phyloP scores from a whole-genome alignment of 106 monocot genomes.

The Allium sativum region DNA sequence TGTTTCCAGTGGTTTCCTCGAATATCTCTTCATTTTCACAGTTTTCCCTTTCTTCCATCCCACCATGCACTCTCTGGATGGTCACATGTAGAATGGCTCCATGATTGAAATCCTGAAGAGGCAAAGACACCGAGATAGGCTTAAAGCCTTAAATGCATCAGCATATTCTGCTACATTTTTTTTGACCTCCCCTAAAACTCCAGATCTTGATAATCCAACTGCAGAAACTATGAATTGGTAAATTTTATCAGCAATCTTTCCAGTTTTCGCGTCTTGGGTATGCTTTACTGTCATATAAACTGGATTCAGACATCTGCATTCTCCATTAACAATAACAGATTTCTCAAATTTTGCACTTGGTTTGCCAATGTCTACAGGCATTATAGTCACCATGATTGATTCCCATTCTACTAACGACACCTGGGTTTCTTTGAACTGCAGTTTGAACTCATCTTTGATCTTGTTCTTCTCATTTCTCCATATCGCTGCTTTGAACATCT shows the following conservation, averaged over 20 bases:
- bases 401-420: constrained; percentile 63
- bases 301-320: constrained; percentile 56
- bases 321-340: constrained; percentile 40
- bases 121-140: constrained; percentile 53
- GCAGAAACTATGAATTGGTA: constrained; percentile 71
- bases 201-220: constrained; percentile 42
- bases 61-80: constrained; percentile 61
- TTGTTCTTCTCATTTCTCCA: constrained; percentile 89
- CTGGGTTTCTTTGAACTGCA: constrained; percentile 73
- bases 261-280: constrained; percentile 44
- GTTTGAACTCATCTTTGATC: constrained; percentile 79
- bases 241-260: constrained; percentile 59
- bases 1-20: constrained; percentile 36
- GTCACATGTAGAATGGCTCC: constrained; percentile 78
- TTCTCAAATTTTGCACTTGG: constrained; percentile 65
- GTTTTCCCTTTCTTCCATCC: constrained; percentile 36
- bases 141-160: constrained; percentile 56
- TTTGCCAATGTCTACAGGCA: constrained; percentile 59
- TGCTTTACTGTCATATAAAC: constrained; percentile 59
- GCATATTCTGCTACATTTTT: constrained; percentile 63
- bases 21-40: constrained; percentile 35
- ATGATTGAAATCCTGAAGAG: constrained; percentile 47
- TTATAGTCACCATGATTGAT: constrained; percentile 39
- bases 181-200: constrained; percentile 57
- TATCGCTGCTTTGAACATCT: constrained; percentile 76